A percentile compares a stretch with the other conserved stretches of the same genome.
Evolutionary conservation across 179 eudicot genomes (phyloP).

Genomic region (Monotropa hypopitys): DNA sequence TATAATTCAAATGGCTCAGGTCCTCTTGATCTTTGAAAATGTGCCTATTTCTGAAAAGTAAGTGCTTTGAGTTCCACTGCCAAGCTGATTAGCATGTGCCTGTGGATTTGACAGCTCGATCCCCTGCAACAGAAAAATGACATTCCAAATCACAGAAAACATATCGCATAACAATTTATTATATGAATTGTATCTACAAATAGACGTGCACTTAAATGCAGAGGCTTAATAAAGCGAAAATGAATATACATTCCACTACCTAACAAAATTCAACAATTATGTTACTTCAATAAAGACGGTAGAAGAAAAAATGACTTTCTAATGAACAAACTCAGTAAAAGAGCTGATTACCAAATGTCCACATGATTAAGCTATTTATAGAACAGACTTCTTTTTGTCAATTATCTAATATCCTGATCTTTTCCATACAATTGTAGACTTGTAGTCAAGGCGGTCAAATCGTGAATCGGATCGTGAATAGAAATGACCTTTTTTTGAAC

Average conservation of each 20-base stretch:
- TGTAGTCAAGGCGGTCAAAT: too few species aligned
- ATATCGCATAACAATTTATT: neutral
- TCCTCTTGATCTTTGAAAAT: conserved; percentile 83
- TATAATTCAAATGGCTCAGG: conserved; percentile 18
- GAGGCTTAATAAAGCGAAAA: too few species aligned
- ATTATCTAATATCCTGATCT: too few species aligned
- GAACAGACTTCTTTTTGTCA: too few species aligned
- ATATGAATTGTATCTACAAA: neutral
- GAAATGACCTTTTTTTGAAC: too few species aligned
- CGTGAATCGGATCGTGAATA: too few species aligned
- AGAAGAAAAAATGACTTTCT: neutral
- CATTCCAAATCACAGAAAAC: neutral
- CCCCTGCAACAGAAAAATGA: conserved; percentile 41
- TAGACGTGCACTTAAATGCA: too few species aligned
- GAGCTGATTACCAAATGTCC: neutral
- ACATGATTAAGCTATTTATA: too few species aligned
- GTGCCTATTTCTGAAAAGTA: conserved; percentile 96
- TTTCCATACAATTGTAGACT: too few species aligned
- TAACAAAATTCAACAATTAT: neutral
- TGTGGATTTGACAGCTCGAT: conserved; percentile 92
- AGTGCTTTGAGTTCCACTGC: conserved; percentile 87
- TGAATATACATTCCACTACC: neutral
- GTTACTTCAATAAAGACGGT: neutral
- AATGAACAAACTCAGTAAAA: neutral
- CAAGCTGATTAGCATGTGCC: conserved; percentile 81